Conservation (phyloP, 2,329 filamentous ascomycete genomes). For the Cladosporium phlei region DNA sequence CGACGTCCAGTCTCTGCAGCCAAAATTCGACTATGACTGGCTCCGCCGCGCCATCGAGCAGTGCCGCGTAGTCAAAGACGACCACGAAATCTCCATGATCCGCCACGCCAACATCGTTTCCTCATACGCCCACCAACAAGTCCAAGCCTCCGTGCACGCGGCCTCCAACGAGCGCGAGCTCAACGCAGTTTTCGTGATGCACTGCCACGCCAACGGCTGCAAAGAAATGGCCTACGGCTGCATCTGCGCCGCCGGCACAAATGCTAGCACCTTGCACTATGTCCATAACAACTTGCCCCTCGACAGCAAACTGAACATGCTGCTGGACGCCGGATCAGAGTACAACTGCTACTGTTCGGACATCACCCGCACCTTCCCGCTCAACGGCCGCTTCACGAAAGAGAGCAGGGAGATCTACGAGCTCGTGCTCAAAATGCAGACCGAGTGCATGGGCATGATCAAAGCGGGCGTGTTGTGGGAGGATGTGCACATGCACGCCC, state of each 20-base stretch:
- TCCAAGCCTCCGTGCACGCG: constrained; percentile 58
- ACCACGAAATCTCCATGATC: constrained; percentile 78
- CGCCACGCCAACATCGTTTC: constrained; percentile 77
- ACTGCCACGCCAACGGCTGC: constrained; percentile 68
- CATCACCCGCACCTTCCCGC: constrained; percentile 81
- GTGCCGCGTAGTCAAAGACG: constrained; percentile 75
- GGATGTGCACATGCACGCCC: constrained; percentile 72
- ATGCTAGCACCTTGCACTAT: constrained; percentile 84
- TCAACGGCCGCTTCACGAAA: constrained; percentile 63
- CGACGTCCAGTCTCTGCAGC: constrained; percentile 62
- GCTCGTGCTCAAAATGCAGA: constrained; percentile 80
- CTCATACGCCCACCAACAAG: constrained; percentile 69
- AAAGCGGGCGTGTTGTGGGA: constrained; percentile 75
- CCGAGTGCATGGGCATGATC: constrained; percentile 66
- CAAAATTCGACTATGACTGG: constrained; percentile 54
- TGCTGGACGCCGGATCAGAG: constrained; percentile 74
- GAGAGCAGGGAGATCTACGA: constrained; percentile 57
- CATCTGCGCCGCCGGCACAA: constrained; percentile 75
- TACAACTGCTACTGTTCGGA: constrained; percentile 50
- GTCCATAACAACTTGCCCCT: constrained; percentile 70
- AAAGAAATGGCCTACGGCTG: constrained; percentile 82
- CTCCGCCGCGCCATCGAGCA: constrained; percentile 68
- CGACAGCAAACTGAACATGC: constrained; percentile 67
- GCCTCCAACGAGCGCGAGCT: constrained; percentile 77
- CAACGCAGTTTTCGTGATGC: constrained; percentile 72